Evolutionary conservation across 805 yeast genomes (phyloP).

Genomic region (Lipomyces yamadae): DNA sequence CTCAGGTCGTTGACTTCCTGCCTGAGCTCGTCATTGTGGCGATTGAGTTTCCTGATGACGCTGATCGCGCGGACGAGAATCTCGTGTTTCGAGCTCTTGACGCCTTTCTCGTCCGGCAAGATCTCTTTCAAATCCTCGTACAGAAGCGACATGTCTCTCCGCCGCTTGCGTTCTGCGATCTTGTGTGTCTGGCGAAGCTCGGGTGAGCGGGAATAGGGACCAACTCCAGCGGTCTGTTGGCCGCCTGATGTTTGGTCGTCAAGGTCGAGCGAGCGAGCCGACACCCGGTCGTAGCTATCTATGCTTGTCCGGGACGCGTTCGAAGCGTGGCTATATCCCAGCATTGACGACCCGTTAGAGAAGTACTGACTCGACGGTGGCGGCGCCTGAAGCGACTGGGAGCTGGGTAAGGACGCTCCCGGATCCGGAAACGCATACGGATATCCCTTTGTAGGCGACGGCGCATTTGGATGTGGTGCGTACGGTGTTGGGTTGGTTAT

Average conservation of each 20-base stretch:
- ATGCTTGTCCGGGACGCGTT: slow-evolving; percentile 25
- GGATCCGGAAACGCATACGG: slow-evolving; percentile 38
- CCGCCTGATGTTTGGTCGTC: slow-evolving; percentile 20
- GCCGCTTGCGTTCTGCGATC: slow-evolving; percentile 40
- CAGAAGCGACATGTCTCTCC: slow-evolving; percentile 39
- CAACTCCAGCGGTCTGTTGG: slow-evolving; percentile 7
- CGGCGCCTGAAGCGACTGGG: slow-evolving; percentile 3
- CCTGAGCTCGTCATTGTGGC: slow-evolving; percentile 23
- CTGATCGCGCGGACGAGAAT: slow-evolving; percentile 34
- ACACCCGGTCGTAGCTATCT: slow-evolving; percentile 28
- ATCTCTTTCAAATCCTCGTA: slow-evolving; percentile 38
- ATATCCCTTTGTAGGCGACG: slow-evolving; percentile 33
- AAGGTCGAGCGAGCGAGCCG: slow-evolving; percentile 23
- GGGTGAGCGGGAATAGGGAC: slow-evolving; percentile 40
- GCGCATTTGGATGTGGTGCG: slow-evolving; percentile 37
- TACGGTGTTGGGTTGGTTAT: slow-evolving; percentile 17
- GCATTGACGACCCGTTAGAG: slow-evolving; percentile 18
- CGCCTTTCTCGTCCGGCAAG: slow-evolving; percentile 39
- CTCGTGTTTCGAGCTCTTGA: slow-evolving; percentile 40
- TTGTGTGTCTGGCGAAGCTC: slow-evolving; percentile 41
- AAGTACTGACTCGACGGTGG: slow-evolving; percentile 6
- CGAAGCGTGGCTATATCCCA: slow-evolving; percentile 15
- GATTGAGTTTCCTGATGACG: slow-evolving; percentile 23
- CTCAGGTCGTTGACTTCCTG: slow-evolving; percentile 34
- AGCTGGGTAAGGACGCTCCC: slow-evolving; percentile 19